These are phyloP conservation scores for Lotmaria passim DNA, from an alignment of 208 protist species.

Conservation along the genomic window DNA sequence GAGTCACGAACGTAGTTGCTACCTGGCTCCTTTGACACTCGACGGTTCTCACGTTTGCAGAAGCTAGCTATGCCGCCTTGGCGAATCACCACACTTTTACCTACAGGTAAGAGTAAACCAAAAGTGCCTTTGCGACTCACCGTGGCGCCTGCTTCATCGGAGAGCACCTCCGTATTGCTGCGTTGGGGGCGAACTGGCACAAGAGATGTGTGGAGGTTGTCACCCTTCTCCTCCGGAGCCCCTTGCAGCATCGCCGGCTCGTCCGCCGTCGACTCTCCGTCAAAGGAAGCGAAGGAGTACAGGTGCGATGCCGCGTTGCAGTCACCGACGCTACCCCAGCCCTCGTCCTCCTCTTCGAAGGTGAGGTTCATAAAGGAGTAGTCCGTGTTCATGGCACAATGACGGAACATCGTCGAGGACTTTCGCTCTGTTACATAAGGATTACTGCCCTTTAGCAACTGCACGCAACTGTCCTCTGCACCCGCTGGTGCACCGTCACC, in stretches of 20 bases:
- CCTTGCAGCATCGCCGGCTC: neutral
- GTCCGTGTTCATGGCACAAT: neutral
- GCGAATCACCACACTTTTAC: neutral
- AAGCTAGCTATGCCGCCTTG: neutral
- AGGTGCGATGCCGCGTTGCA: neutral
- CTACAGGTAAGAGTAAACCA: neutral
- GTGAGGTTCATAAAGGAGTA: neutral
- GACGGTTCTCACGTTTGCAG: too few species aligned
- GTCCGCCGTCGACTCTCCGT: neutral
- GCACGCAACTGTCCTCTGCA: too few species aligned
- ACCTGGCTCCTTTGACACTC: neutral
- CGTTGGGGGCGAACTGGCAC: too few species aligned
- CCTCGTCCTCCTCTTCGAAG: neutral
- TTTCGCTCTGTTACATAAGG: neutral
- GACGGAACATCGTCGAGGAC: neutral
- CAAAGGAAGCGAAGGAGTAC: neutral
- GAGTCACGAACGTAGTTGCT: neutral
- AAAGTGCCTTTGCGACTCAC: constrained; percentile 1
- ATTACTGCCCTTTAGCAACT: neutral
- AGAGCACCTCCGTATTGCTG: too few species aligned
- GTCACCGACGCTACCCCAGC: too few species aligned
- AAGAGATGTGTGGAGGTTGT: neutral
- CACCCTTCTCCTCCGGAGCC: neutral
- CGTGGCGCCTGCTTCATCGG: too few species aligned
- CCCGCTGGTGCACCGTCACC: too few species aligned